Evolutionary conservation across 169 alveolate genomes (phyloP).

Genomic region (Theileria equi): DNA sequence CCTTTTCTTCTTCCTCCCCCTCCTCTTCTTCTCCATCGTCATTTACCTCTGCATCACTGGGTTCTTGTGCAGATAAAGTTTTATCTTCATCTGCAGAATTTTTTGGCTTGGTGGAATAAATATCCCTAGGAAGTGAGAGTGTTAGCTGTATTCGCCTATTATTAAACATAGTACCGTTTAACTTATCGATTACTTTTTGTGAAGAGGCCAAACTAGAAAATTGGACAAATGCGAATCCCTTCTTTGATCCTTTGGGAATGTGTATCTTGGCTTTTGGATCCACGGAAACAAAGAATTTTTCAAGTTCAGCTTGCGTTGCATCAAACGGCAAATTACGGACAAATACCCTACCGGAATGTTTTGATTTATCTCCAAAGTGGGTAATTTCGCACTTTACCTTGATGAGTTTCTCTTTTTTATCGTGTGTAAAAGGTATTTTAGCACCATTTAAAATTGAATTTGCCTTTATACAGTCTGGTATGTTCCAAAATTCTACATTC

Average conservation of each 20-base stretch:
- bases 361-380: constrained; percentile 26
- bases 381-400: constrained; percentile 17
- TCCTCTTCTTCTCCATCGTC: not conserved
- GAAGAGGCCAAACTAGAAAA: constrained; percentile 40
- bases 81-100: not conserved
- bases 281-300: not conserved
- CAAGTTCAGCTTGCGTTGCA: constrained; percentile 11
- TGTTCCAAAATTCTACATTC: constrained; percentile 30
- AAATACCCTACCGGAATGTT: constrained; percentile 48
- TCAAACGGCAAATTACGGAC: constrained; percentile 53
- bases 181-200: constrained; percentile 27
- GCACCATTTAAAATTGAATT: constrained; percentile 30
- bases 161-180: constrained; percentile 48
- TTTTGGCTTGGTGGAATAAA: constrained; percentile 12
- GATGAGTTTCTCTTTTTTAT: constrained; percentile 10
- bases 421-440: not conserved
- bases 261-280: constrained; percentile 50
- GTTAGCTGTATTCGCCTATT: constrained; percentile 48
- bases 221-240: constrained; percentile 62
- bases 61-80: not conserved
- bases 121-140: constrained; percentile 51
- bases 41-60: not conserved
- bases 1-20: not conserved
- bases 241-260: constrained; percentile 22
- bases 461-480: constrained; percentile 54